Conservation (phyloP, 1,284 basidiomycete species). For the Ustilago curta region DNA sequence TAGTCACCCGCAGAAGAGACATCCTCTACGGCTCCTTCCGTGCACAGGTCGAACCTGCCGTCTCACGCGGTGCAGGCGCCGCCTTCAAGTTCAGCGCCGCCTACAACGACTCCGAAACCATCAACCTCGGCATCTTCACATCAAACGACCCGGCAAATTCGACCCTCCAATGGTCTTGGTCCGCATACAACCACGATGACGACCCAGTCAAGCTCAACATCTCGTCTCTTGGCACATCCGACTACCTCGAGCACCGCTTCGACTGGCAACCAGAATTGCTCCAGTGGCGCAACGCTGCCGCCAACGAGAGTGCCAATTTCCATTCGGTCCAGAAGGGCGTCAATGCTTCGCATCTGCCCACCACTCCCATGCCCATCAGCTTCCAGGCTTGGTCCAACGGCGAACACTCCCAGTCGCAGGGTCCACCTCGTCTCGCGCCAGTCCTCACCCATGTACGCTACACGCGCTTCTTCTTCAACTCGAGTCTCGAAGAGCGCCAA, state of each 20-base stretch:
- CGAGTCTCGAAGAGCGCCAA: constrained; percentile 50
- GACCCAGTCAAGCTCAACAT: constrained; percentile 50
- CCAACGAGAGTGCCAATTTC: constrained; percentile 47
- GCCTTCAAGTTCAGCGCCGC: constrained; percentile 53
- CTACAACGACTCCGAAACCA: constrained; percentile 55
- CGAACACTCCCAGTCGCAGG: constrained; percentile 47
- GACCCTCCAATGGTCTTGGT: constrained; percentile 55
- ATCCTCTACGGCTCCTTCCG: constrained; percentile 64
- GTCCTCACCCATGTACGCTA: constrained; percentile 54
- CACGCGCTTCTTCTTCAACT: constrained; percentile 65
- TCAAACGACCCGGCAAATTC: constrained; percentile 46
- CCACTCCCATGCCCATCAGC: constrained; percentile 48
- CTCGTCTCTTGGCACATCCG: constrained; percentile 37
- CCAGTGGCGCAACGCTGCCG: constrained; percentile 53
- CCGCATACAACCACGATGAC: constrained; percentile 39
- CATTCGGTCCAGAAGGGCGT: constrained; percentile 32
- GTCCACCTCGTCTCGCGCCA: constrained; percentile 47
- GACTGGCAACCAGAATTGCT: constrained; percentile 57
- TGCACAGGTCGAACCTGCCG: constrained; percentile 48
- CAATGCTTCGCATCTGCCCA: constrained; percentile 51
- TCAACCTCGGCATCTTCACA: constrained; percentile 46
- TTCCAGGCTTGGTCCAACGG: constrained; percentile 60
- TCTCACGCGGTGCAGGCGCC: constrained; percentile 37
- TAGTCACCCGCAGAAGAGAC: constrained; percentile 57
- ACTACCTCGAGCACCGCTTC: constrained; percentile 57